These are phyloP conservation scores for Monosporascus sp. DNA, from an alignment of 2,329 filamentous ascomycete species.

Conservation along the genomic window DNA sequence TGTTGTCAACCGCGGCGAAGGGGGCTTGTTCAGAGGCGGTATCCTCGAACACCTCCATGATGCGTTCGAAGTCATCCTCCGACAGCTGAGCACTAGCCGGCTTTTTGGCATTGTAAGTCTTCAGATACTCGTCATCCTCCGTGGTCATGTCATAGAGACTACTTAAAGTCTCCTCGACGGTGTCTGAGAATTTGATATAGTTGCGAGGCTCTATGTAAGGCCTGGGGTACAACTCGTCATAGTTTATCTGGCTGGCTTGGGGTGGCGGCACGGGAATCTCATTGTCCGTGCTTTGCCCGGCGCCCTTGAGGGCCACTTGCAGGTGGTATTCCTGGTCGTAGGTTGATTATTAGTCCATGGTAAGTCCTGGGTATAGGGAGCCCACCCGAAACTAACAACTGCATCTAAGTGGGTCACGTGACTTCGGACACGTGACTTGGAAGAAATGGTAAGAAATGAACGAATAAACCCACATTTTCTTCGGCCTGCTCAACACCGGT, in stretches of 20 bases:
- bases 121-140: constrained; percentile 82
- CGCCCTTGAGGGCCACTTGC: constrained; percentile 66
- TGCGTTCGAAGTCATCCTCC: constrained; percentile 87
- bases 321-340: constrained; percentile 80
- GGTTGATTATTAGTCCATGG: constrained; percentile 9
- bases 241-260: constrained; percentile 64
- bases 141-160: constrained; percentile 91
- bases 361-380: constrained; percentile 6
- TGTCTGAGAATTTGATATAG: constrained; percentile 97
- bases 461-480: constrained; percentile 75
- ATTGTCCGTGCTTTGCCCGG: constrained; percentile 50
- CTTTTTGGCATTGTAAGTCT: constrained; percentile 74
- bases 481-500: constrained; percentile 96
- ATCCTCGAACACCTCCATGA: constrained; percentile 93
- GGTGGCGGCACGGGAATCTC: constrained; percentile 63
- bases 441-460: constrained; percentile 19
- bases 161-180: constrained; percentile 90
- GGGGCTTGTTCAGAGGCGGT: constrained; percentile 79
- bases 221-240: constrained; percentile 81
- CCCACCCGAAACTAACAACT: constrained; percentile 1
- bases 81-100: constrained; percentile 61
- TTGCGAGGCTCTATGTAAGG: constrained; percentile 79
- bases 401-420: constrained; percentile 45
- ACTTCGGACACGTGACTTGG: constrained; percentile 30
- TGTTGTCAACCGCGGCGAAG: constrained; percentile 84